Conservation (phyloP, 306 rosid genomes). For the Prinsepia uniflora region DNA sequence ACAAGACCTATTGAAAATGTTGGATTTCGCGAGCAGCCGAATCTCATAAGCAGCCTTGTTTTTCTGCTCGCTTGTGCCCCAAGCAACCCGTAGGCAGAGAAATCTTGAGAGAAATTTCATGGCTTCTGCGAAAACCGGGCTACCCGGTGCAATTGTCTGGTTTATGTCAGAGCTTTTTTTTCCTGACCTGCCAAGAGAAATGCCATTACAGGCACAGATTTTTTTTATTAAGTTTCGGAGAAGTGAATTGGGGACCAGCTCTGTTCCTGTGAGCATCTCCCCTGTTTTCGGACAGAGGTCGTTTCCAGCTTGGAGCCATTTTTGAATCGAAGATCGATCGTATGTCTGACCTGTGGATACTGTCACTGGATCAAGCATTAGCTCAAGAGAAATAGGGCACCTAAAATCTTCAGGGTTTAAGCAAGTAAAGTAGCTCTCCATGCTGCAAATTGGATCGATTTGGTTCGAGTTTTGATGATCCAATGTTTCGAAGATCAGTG, state of each 20-base stretch:
- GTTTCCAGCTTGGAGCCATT: conserved; percentile 78
- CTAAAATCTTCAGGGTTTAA: conserved; percentile 66
- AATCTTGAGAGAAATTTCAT: conserved; percentile 51
- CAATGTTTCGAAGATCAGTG: conserved; percentile 46
- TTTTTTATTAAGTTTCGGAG: conserved; percentile 51
- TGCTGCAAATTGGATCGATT: conserved; percentile 28
- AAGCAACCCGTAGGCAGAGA: conserved; percentile 45
- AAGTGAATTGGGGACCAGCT: conserved; percentile 55
- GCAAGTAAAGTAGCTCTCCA: conserved; percentile 24
- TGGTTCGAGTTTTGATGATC: conserved; percentile 26
- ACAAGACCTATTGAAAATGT: conserved; percentile 59
- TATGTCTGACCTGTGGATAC: conserved; percentile 88
- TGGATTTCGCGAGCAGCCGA: conserved; percentile 61
- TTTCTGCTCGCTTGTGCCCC: conserved; percentile 46
- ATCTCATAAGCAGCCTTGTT: conserved; percentile 72
- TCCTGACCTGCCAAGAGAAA: conserved; percentile 15
- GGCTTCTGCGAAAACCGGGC: conserved; percentile 47
- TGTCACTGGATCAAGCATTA: conserved; percentile 84
- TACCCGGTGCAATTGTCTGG: conserved; percentile 33
- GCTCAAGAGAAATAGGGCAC: conserved; percentile 77
- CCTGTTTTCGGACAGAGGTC: conserved; percentile 78
- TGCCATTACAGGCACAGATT: conserved; percentile 44
- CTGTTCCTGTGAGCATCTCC: conserved; percentile 47
- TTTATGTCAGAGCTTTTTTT: conserved; percentile 32
- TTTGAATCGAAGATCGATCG: conserved; percentile 65